Evolutionary conservation across 2,329 filamentous ascomycete genomes (phyloP), one percentile per base, ranked within the genome.

Genomic region (Didymella exigua): DNA sequence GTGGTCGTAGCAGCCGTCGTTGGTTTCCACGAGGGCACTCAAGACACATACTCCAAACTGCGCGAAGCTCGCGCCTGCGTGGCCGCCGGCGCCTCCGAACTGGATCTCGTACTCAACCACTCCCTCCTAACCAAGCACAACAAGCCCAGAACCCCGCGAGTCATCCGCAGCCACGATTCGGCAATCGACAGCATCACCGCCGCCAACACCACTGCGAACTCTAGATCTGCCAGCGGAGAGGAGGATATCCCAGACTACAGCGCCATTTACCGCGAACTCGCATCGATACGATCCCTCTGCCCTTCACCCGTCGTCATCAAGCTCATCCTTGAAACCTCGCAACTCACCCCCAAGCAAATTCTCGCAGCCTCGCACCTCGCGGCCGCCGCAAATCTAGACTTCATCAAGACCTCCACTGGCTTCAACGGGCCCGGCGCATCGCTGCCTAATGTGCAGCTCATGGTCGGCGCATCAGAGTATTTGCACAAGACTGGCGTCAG

Each of bases 101-200:
- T 86, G 29, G 84, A 86, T 65, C 79, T 86, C 66, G 84, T 87
- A 2, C 74, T 86, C 43, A 85, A 86, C 59, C 80, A 82, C 62
- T 73, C 75, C 2, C 71, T 79, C 3, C 73, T 86, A 18, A 71
- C 71, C 21, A 58, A 60, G 44, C 62, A 69, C 57, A 69, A 69
- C 55, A 58, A 50, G 24, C 38, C 59, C n/a, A 31, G 30, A 11
- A 48, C 45, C n/a, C 54, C 55, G 1, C 36, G 27, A 4, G 26
- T 43, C 8, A 55, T 60, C 38, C 60, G 42, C 24, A 61, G 43
- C 27, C 62, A 56, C 43, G 64, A 70, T 55, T 69, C 72, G 4
- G 68, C 69, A 19, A 68, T 69, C 23, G 72, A 73, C 42, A 71
- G 68, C 51, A 60, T 71, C 45, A 73, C 69, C 3, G 70, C 71